A percentile compares a stretch with the other conserved stretches of the same genome.
These are phyloP conservation scores for Dendryphion nanum DNA, from an alignment of 2,329 filamentous ascomycete genomes.

Conservation along the genomic window DNA sequence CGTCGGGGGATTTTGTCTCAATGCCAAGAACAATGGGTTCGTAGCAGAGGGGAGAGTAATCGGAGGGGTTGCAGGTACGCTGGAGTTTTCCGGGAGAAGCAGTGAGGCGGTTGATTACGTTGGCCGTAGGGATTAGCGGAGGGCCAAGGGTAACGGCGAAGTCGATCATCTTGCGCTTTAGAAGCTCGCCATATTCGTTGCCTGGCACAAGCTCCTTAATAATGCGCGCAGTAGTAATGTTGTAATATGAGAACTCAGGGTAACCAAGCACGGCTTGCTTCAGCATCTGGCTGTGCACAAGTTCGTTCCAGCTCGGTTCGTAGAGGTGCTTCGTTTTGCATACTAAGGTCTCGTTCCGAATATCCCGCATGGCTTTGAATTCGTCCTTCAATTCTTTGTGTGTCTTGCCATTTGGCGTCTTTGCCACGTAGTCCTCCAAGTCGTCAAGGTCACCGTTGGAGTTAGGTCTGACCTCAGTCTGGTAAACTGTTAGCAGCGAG, in stretches of 20 bases:
- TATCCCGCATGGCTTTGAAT: slow-evolving; percentile 16
- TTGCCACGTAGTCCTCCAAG: slow-evolving; percentile 12
- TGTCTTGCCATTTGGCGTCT: slow-evolving; percentile 12
- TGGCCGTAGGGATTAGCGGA: slow-evolving; percentile 12
- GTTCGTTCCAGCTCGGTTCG: slow-evolving; percentile 17
- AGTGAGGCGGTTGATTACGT: slow-evolving; percentile 10
- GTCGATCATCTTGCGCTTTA: slow-evolving; percentile 21
- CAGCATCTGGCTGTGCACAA: slow-evolving; percentile 17
- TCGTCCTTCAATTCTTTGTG: slow-evolving; percentile 15
- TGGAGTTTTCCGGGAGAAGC: slow-evolving; percentile 11
- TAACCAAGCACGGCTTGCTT: slow-evolving; percentile 15
- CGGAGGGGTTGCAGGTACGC: slow-evolving; percentile 13
- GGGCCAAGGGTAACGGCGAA: slow-evolving; percentile 16
- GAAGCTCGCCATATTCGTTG: slow-evolving; percentile 18
- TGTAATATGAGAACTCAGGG: slow-evolving; percentile 15
- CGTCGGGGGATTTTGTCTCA: slow-evolving; percentile 14
- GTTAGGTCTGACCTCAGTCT: slow-evolving; percentile 12
- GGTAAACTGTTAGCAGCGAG: slow-evolving; percentile 8
- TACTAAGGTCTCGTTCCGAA: slow-evolving; percentile 13
- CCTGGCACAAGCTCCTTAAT: slow-evolving; percentile 17
- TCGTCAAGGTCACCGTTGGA: slow-evolving; percentile 14
- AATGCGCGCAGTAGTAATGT: slow-evolving; percentile 16
- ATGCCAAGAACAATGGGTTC: slow-evolving; percentile 13
- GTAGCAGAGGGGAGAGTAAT: slow-evolving; percentile 15
- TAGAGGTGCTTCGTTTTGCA: slow-evolving; percentile 19